Base-by-base conservation (phyloP, 495 filamentous ascomycete species). In the Neurospora sp. region DNA sequence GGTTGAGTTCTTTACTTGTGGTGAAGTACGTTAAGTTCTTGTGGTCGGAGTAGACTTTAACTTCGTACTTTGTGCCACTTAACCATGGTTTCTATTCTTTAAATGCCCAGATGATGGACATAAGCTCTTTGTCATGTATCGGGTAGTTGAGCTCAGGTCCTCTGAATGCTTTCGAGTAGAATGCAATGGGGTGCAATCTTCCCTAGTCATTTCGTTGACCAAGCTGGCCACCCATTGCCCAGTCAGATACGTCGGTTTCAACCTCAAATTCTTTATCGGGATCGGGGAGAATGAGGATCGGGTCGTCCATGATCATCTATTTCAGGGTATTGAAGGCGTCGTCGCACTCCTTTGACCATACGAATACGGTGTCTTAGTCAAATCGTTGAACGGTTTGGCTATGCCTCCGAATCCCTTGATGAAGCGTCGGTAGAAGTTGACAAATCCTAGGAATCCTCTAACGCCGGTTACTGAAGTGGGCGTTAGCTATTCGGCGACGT, bases 61-160 rank as follows among this genome's bases (percentile, higher is more conserved):
- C 39, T 3, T 4, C 3, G 12, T 69, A 10, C 2, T 14, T 4
- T 0, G 22, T 70, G 14, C 72, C 68, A 2, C 12, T 38, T 0
- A 76, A 42, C 17, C 69, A 68, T 2, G 16, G 69, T 4, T 39
- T 37, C 48, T 35, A 75, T 44, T 77, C 40, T 4, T 71, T 65
- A 14, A 70, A 72, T 9, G 17, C 20, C 14, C 70, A 20, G 6
- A 75, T 68, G 42, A 74, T 65, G 12, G 45, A 35, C 20, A 74
- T 41, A 2, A 73, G 41, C 39, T 73, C 69, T 17, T 79, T 80
- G 44, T 79, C 69, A 22, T 79, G 70, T 12, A 76, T 79, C 3
- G 35, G 7, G 69, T 79, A 79, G 45, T 79, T 78, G 8, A 44
- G 40, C 42, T 76, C 70, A 1, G 40, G 22, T 20, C 9, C 40